phyloP scores from a whole-genome alignment of 2,329 filamentous ascomycete genomes.

The Cercospora sojina region DNA sequence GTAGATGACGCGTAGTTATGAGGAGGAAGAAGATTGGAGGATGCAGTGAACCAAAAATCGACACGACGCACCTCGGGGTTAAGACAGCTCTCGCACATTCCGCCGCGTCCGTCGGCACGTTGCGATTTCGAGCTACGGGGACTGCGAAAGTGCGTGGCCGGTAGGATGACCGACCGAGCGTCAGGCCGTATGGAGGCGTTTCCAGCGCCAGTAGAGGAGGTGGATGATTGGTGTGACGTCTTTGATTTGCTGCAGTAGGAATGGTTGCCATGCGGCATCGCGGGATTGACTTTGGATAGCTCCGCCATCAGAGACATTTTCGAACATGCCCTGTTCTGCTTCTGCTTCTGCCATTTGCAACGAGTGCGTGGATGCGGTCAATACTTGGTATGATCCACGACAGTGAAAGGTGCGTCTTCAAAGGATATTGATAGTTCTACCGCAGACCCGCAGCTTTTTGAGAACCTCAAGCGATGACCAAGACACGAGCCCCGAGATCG shows the following conservation, averaged over 20 bases:
- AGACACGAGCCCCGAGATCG: not conserved
- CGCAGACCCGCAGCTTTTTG: not conserved
- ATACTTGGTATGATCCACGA: not conserved
- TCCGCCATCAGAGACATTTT: conserved; percentile 3
- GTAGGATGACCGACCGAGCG: conserved; percentile 1
- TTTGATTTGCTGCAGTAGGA: conserved; percentile 10
- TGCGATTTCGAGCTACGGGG: conserved; percentile 1
- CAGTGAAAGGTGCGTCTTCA: not conserved
- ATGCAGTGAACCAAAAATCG: not conserved
- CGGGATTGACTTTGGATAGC: conserved; percentile 3
- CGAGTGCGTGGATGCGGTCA: too few species aligned
- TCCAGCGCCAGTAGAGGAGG: not conserved
- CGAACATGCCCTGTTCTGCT: not conserved
- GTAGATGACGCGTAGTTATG: not conserved
- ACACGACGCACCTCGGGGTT: not conserved
- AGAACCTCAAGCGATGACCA: not conserved
- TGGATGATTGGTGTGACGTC: conserved; percentile 14
- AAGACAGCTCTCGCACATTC: conserved; percentile 1
- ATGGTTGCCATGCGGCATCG: conserved; percentile 9
- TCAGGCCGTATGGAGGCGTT: conserved; percentile 1
- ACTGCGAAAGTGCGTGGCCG: conserved; percentile 11
- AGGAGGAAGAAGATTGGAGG: not conserved
- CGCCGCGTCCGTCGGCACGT: not conserved
- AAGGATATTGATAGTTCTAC: too few species aligned
- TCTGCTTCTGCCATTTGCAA: not conserved